phyloP scores from a whole-genome alignment of 1,139 yeast species.

The Williopsis jadinii region DNA sequence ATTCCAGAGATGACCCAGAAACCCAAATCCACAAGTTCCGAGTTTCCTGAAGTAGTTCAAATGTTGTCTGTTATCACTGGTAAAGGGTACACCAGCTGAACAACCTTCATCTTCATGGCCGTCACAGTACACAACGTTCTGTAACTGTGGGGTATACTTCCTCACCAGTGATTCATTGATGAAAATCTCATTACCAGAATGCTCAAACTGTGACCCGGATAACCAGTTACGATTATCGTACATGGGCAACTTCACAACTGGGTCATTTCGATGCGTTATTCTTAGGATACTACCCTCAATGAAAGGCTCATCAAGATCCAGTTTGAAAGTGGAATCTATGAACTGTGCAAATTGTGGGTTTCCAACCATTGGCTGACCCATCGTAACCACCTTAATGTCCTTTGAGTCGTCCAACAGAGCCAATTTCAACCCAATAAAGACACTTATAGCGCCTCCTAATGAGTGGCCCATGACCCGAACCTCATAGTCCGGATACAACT shows the following conservation, averaged over 20 bases:
- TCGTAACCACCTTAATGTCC: constrained; percentile 27
- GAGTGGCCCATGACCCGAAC: constrained; percentile 43
- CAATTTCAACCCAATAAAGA: constrained; percentile 34
- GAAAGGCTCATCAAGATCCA: constrained; percentile 4
- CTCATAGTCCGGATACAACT: constrained; percentile 25
- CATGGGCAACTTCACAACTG: constrained; percentile 38
- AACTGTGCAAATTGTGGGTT: constrained; percentile 34
- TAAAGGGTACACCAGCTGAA: constrained; percentile 18
- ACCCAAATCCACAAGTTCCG: constrained; percentile 39
- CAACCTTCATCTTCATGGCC: constrained; percentile 28
- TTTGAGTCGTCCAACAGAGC: constrained; percentile 29
- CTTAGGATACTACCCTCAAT: constrained; percentile 30
- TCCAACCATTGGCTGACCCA: constrained; percentile 49
- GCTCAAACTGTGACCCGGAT: constrained; percentile 27
- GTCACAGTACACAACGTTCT: constrained; percentile 34
- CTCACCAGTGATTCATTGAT: constrained; percentile 30
- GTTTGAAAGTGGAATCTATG: constrained; percentile 27
- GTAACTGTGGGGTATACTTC: constrained; percentile 25
- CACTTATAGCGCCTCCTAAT: constrained; percentile 43
- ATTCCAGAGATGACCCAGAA: constrained; percentile 16
- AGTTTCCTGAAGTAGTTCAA: constrained; percentile 41
- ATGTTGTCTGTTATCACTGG: constrained; percentile 34
- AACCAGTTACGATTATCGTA: constrained; percentile 4
- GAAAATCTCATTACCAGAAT: constrained; percentile 40
- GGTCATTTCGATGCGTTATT: constrained; percentile 40